Base-by-base conservation (phyloP, 2,329 filamentous ascomycete species). In the Fusarium drepaniforme region DNA sequence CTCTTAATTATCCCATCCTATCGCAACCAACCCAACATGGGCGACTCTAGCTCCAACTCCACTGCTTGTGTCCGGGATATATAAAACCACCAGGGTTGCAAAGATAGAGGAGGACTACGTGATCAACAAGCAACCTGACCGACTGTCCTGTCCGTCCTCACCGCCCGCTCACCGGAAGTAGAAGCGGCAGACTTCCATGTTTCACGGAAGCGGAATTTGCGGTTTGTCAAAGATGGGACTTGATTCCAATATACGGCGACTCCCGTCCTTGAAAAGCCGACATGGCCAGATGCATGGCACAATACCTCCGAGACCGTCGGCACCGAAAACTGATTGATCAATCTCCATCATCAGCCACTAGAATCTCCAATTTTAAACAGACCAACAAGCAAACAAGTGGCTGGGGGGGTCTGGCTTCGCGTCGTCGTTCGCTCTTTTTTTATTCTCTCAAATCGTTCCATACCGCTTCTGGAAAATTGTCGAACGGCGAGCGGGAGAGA, bases 391-490 rank as follows among this genome's bases (percentile, higher is more conserved):
- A 38, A 49, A 23, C 8, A 25, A 60, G 40, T 59, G 59, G 56
- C 46, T 68, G 60, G 42, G 23, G 11, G 12, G 40, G n/a, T 18
- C 40, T n/a, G 40, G 42, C 42, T 13, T 44, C 42, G 42, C 42
- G 40, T 42, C 40, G 40, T 21, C 40, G n/a, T 18, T 40, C 38
- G 38, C 38, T 46, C 23, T 35, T 56, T 57, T 53, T 61, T 63
- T 57, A 59, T 68, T 68, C 66, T 73, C 65, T 72, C 60, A 74
- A 73, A 73, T 77, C 70, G 71, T 75, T 75, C 75, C 73, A 77
- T 77, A 44, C 73, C 65, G 28, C 71, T 76, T 77, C 75, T 77
- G 73, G 75, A 77, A 77, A 67, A 62, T 59, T 60, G 68, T 66
- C 58, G 60, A 63, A 68, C 56, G 44, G 23, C 58, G 60, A 60